Evolutionary conservation across 1,139 yeast genomes (phyloP), one percentile per base, ranked within the genome.

Genomic region (Candida sp.): DNA sequence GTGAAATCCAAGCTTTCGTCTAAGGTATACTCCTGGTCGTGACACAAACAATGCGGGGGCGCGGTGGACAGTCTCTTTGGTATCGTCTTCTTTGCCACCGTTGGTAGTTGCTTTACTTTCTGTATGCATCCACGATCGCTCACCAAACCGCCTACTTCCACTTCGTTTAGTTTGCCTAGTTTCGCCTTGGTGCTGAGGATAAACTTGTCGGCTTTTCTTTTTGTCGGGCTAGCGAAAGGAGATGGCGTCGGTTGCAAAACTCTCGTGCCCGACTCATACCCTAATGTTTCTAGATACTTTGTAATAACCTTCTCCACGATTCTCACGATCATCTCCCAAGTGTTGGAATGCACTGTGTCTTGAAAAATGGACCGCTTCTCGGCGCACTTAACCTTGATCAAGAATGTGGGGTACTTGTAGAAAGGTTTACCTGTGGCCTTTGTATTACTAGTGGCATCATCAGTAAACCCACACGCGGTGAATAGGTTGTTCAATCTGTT

Each of bases 361-460:
- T 79, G 83, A 3, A 75, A 49, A 9, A 77, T 49, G 47, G 81
- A 84, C 12, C 70, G 65, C 6, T 61, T 58, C 3, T 55, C 42
- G 0, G 73, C 72, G 17, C 76, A 70, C 1, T 47, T 48, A 3
- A 82, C 57, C 31, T 62, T 60, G 1, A 83, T 54, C 3, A 82
- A 53, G 51, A 73, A 77, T 0, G 75, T 61, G 0, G 85, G 83
- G 55, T 66, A 50, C 38, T 55, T 53, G 26, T 47, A 47, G 25
- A 47, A 47, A 3, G 55, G 49, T 44, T 42, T 49, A 5, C 54
- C 54, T 3, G 43, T 51, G n/a, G 51, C 28, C 32, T 44, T 51
- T 8, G 54, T 49, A 5, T 53, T 35, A 40, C 46, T 40, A 7
- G 25, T 31, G 3, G 12, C 25, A 27, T 40, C 46, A 1, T 35